Base-by-base conservation (phyloP, 2,329 filamentous ascomycete species). In the Sporothrix phasma region DNA sequence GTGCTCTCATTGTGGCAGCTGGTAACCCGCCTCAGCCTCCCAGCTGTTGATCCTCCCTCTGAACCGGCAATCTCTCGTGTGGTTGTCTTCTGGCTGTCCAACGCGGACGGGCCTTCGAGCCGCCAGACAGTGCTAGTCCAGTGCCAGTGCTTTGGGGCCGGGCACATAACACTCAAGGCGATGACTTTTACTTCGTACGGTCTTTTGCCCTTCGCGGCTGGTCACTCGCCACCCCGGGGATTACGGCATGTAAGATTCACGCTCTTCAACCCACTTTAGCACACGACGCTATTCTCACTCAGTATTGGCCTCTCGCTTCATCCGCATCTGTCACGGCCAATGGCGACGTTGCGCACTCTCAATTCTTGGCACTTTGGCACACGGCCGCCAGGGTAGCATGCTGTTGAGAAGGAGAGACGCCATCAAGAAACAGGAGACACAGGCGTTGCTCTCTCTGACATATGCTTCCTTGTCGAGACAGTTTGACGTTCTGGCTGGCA, bases 21-120 rank as follows among this genome's bases (percentile, higher is more conserved):
- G 26, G 59, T 31, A 61, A 39, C 45, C 46, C 45, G 46, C 59
- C 37, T 13, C 59, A 51, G 46, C 59, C 59, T 31, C 49, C 13
- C 24, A 41, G 41, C 43, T 51, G 49, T 47, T 64, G 65, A 66
- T 65, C 63, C 60, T 64, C 53, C 26, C 60, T 67, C 56, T 65
- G 63, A 67, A 62, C 61, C 62, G 53, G 51, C 61, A 65, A 62
- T 65, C 66, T 66, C 43, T 63, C 24, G 22, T 26, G 62, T 53
- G 59, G 29, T 41, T 45, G 39, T 24, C 61, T 37, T 54, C 19
- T 41, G 41, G 45, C n/a, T n/a, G n/a, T n/a, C n/a, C n/a, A n/a
- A n/a, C 56, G 11, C 29, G 7, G 29, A n/a, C 58, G 64, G 56
- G 46, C 61, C 61, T 56, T 49, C 41, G 43, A 63, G 58, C 60